These are phyloP conservation scores for Lachnellula cervina DNA, from an alignment of 2,329 filamentous ascomycete genomes.

Conservation along the genomic window DNA sequence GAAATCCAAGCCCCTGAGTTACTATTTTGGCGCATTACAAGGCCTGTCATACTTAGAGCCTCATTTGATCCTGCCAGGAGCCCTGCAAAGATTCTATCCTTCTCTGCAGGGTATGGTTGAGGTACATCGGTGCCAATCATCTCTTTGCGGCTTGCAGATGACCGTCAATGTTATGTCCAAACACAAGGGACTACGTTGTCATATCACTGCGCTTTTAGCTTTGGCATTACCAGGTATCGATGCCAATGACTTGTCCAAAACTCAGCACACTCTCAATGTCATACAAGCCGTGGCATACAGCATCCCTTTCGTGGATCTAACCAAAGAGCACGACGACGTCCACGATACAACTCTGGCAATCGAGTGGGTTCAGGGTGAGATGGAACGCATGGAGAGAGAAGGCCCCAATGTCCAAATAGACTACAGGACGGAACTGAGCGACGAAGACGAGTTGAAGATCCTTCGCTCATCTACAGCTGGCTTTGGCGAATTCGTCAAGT, in stretches of 20 bases:
- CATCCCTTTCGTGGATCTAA: constrained; percentile 83
- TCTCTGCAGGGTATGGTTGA: constrained; percentile 95
- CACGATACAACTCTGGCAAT: constrained; percentile 75
- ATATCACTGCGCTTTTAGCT: constrained; percentile 90
- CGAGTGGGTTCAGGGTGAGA: constrained; percentile 90
- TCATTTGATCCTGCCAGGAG: constrained; percentile 84
- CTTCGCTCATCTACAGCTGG: constrained; percentile 90
- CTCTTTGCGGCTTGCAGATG: constrained; percentile 85
- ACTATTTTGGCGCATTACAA: constrained; percentile 85
- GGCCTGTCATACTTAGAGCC: constrained; percentile 88
- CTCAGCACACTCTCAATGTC: constrained; percentile 87
- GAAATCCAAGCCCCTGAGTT: constrained; percentile 84
- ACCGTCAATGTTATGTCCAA: constrained; percentile 86
- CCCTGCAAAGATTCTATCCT: constrained; percentile 92
- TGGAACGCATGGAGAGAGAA: constrained; percentile 87
- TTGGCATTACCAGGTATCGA: constrained; percentile 92
- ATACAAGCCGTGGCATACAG: constrained; percentile 95
- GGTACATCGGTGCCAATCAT: constrained; percentile 93
- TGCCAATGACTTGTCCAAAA: constrained; percentile 96
- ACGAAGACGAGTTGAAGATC: constrained; percentile 82
- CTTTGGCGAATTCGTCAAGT: constrained; percentile 86
- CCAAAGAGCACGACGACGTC: constrained; percentile 60
- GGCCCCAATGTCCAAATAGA: constrained; percentile 81
- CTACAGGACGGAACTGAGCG: constrained; percentile 74
- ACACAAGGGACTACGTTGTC: constrained; percentile 93